phyloP scores from a whole-genome alignment of 495 filamentous ascomycete species.

The Hypoxylon cercidicola region DNA sequence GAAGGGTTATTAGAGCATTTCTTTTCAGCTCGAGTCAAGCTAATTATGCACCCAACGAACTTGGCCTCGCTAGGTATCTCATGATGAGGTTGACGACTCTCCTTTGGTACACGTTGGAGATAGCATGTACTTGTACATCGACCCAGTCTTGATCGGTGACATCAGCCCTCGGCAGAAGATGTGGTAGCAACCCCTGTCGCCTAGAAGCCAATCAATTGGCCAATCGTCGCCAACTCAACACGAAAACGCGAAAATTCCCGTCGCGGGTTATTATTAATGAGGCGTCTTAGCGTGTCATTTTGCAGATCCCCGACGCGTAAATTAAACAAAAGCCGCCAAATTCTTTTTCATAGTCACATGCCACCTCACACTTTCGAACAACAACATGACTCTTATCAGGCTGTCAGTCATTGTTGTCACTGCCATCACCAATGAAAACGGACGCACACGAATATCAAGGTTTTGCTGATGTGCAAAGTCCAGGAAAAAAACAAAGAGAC shows the following conservation, averaged over 20 bases:
- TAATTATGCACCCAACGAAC: too few species aligned
- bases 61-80: too few species aligned
- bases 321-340: not conserved
- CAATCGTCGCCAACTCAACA: not conserved
- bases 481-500: slow-evolving; percentile 11
- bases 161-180: too few species aligned
- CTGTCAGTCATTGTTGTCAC: not conserved
- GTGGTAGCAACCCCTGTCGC: too few species aligned
- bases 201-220: slow-evolving; percentile 4
- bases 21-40: too few species aligned
- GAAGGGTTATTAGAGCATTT: too few species aligned
- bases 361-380: not conserved
- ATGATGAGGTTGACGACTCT: too few species aligned
- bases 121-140: too few species aligned
- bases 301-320: slow-evolving; percentile 1
- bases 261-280: slow-evolving; percentile 12
- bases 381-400: not conserved
- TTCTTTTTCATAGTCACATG: not conserved
- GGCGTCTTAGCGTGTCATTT: slow-evolving; percentile 7
- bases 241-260: slow-evolving; percentile 27
- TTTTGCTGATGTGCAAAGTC: not conserved
- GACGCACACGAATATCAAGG: not conserved
- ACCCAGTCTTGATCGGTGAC: too few species aligned
- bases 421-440: not conserved
- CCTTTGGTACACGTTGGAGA: too few species aligned